phyloP scores from a whole-genome alignment of 208 protist species.

The Blastocrithidia nonstop region DNA sequence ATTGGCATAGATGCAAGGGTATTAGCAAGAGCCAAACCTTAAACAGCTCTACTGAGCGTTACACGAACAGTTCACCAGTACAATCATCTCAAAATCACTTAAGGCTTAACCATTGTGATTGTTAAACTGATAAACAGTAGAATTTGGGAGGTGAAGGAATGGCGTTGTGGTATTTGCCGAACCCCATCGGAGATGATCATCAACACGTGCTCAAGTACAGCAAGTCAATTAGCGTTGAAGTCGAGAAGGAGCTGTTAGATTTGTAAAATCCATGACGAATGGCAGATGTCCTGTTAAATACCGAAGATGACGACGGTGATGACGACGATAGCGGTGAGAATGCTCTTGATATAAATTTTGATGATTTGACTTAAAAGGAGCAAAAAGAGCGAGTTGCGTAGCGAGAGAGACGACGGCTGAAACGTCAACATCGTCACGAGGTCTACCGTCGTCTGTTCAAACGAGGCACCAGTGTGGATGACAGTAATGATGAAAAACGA shows the following conservation, averaged over 20 bases:
- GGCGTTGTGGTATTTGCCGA: constrained; percentile 68
- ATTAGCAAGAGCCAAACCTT: constrained; percentile 3
- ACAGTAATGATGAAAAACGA: constrained; percentile 26
- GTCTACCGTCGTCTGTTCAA: constrained; percentile 48
- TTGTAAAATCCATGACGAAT: constrained; percentile 35
- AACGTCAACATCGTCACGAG: constrained; percentile 33
- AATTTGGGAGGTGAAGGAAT: constrained; percentile 73
- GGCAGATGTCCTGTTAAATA: constrained; percentile 48
- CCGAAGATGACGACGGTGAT: constrained; percentile 33
- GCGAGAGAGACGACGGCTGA: constrained; percentile 11
- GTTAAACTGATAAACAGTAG: constrained; percentile 2
- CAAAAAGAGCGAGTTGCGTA: constrained; percentile 8
- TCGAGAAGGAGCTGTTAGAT: constrained; percentile 23
- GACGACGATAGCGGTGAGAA: constrained; percentile 11
- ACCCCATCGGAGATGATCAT: constrained; percentile 67
- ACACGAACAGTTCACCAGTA: too few relatives aligned
- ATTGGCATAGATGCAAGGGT: constrained; percentile 2
- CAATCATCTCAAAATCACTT: too few relatives aligned
- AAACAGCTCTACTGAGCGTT: too few relatives aligned
- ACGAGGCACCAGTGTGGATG: constrained; percentile 43
- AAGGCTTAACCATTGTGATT: too few relatives aligned
- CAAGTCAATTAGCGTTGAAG: constrained; percentile 35
- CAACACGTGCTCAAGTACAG: constrained; percentile 71
- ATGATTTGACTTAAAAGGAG: constrained; percentile 27
- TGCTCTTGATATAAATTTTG: constrained; percentile 22